These are phyloP conservation scores for Odonthalia washingtoniensis DNA, from an alignment of 31 red algal genomes.

Conservation along the genomic window DNA sequence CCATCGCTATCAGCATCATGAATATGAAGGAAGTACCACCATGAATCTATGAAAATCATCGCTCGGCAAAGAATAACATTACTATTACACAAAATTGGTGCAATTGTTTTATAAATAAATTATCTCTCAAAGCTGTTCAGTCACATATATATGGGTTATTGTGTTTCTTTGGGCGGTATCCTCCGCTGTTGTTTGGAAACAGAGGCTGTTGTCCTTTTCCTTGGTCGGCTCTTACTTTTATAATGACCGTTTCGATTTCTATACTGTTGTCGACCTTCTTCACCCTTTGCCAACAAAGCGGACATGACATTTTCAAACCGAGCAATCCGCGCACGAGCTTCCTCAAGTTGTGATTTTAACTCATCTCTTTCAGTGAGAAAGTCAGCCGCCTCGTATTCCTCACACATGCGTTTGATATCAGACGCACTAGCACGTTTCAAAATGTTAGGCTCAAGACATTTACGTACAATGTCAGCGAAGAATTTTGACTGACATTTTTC, in stretches of 20 bases:
- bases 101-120: no score
- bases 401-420: constrained; percentile 41
- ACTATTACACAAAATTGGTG: no score
- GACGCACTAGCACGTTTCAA: constrained; percentile 35
- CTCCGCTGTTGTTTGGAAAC: no score
- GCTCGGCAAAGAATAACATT: no score
- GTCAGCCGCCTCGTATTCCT: constrained; percentile 11
- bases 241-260: no score
- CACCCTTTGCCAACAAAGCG: constrained; percentile 27
- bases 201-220: no score
- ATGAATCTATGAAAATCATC: no score
- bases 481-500: constrained; percentile 34
- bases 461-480: constrained; percentile 46
- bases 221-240: no score
- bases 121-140: no score
- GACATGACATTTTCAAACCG: constrained; percentile 23
- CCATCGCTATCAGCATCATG: background rate
- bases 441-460: constrained; percentile 68
- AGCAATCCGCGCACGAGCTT: background rate
- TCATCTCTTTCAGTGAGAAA: background rate
- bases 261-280: constrained; percentile 28
- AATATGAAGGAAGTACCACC: no score
- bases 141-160: no score
- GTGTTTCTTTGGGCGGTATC: no score
- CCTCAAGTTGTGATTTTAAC: constrained; percentile 10